These are phyloP conservation scores for Eucalyptus regnans DNA, from an alignment of 345 rosid genomes.

Conservation along the genomic window DNA sequence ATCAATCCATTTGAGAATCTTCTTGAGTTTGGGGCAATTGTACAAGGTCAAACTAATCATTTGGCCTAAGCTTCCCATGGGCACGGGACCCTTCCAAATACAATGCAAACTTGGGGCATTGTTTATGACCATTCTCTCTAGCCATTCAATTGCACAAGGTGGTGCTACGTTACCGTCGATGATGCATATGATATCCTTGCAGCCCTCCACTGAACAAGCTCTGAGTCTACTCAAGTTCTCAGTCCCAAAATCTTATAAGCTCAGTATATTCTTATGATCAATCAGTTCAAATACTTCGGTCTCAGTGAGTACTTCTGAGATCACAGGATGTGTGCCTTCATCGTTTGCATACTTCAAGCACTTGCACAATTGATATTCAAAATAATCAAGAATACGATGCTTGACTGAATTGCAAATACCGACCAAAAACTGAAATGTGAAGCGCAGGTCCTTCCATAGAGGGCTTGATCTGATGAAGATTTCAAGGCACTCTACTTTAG, in stretches of 20 bases:
- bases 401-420: background rate
- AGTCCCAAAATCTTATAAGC: background rate
- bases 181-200: background rate
- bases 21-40: background rate
- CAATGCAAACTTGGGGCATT: background rate
- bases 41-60: background rate
- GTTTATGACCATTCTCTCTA: background rate
- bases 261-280: background rate
- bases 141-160: background rate
- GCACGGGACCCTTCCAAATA: background rate
- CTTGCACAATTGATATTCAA: background rate
- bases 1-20: background rate
- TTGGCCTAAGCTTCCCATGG: background rate
- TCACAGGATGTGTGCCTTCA: background rate
- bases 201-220: background rate
- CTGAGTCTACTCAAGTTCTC: background rate
- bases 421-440: background rate
- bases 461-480: background rate
- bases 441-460: background rate
- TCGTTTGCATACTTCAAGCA: background rate
- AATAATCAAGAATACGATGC: background rate
- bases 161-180: background rate
- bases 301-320: background rate
- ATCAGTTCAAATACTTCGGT: background rate
- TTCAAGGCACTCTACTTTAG: background rate